Evolutionary conservation across 176 grass and related monocot species (phyloP).

Genomic region (Carex pumila): DNA sequence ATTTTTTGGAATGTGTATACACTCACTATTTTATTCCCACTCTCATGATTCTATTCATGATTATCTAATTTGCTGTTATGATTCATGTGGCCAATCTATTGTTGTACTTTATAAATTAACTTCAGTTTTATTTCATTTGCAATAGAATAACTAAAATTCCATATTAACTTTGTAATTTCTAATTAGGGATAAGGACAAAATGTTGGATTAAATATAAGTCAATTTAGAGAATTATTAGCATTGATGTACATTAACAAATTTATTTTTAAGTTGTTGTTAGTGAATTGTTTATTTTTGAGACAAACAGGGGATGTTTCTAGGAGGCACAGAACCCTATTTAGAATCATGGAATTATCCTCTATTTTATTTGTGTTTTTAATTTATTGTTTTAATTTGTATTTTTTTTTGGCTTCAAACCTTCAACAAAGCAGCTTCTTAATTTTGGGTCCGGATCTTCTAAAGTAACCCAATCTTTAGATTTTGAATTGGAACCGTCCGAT

Average conservation of each 20-base stretch:
- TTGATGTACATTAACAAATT: not conserved
- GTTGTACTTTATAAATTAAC: no score
- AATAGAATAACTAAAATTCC: not conserved
- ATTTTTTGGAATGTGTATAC: not conserved
- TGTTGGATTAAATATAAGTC: no score
- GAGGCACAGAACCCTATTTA: not conserved
- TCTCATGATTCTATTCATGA: no score
- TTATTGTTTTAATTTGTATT: not conserved
- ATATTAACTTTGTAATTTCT: not conserved
- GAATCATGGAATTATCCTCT: not conserved
- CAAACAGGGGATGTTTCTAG: not conserved
- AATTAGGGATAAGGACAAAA: not conserved
- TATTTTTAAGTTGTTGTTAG: not conserved
- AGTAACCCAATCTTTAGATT: no score
- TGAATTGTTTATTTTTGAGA: not conserved
- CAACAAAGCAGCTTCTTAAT: no score
- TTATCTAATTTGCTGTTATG: no score
- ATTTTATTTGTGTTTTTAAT: not conserved
- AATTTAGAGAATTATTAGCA: not conserved
- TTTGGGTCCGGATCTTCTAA: no score
- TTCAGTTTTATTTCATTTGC: no score
- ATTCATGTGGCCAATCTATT: no score
- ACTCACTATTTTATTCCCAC: no score
- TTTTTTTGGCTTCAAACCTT: not conserved
- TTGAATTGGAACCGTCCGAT: no score